These are phyloP conservation scores for Jatropha curcas DNA, from an alignment of 345 rosid species.

Conservation along the genomic window DNA sequence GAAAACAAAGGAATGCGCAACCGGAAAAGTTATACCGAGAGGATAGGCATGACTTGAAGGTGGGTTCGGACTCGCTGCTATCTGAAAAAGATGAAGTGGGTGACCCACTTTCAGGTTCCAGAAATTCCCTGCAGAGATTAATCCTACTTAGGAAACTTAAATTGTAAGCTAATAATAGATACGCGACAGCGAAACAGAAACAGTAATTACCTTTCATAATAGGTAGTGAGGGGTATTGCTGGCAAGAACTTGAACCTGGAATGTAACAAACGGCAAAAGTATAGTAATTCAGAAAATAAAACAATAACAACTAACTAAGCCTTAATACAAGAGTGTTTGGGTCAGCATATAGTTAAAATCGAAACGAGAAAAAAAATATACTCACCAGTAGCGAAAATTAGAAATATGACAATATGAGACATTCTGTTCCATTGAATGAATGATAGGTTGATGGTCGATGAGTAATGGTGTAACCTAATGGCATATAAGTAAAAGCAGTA, in stretches of 20 bases:
- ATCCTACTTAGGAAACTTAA: conserved; percentile 14
- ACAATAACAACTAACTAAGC: too few relatives aligned
- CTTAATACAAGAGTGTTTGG: too few relatives aligned
- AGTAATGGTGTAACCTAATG: background rate
- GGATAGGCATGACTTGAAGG: conserved; percentile 35
- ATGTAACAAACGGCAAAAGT: conserved; percentile 14
- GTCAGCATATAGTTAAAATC: conserved; percentile 9
- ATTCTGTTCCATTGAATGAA: background rate
- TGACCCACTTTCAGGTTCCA: conserved; percentile 39
- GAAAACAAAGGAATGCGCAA: conserved; percentile 46
- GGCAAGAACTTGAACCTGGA: conserved; percentile 39
- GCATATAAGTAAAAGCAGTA: too few relatives aligned
- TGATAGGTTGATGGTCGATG: background rate
- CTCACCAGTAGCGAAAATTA: background rate
- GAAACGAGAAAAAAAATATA: background rate
- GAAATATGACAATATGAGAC: background rate
- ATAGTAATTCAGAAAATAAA: too few relatives aligned
- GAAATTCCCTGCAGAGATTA: conserved; percentile 37
- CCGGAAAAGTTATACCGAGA: conserved; percentile 48
- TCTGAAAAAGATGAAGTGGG: conserved; percentile 50
- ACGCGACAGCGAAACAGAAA: conserved; percentile 5
- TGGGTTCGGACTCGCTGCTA: conserved; percentile 47
- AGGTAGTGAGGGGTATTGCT: conserved; percentile 36
- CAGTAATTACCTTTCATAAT: conserved; percentile 41
- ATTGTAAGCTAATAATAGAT: background rate